phyloP scores from a whole-genome alignment of 2,329 filamentous ascomycete genomes.

The Apiospora aurea region DNA sequence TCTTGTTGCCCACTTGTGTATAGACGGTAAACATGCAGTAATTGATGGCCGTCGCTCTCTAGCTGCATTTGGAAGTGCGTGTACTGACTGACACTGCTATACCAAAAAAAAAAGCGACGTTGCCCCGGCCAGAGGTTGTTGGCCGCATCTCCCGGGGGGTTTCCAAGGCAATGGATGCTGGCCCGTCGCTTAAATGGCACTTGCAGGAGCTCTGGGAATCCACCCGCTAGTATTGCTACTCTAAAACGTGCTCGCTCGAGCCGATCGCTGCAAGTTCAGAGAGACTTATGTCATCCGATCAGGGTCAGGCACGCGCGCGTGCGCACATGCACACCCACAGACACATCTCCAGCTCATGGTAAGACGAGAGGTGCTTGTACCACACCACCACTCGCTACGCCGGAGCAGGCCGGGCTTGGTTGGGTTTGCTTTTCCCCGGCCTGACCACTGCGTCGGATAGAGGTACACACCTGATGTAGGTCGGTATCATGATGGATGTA shows the following conservation, averaged over 20 bases:
- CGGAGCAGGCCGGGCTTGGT: background rate
- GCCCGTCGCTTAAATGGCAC: background rate
- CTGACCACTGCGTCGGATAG: slow-evolving; percentile 5
- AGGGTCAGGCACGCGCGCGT: slow-evolving; percentile 6
- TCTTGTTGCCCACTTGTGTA: background rate
- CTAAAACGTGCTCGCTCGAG: slow-evolving; percentile 20
- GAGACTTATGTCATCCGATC: slow-evolving; percentile 9
- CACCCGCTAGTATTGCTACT: slow-evolving; percentile 12
- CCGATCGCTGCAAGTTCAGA: background rate
- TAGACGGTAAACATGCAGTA: background rate
- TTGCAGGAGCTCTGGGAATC: background rate
- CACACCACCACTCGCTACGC: background rate
- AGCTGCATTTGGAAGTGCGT: background rate
- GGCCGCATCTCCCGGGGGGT: background rate
- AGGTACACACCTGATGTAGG: too few relatives aligned
- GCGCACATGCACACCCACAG: background rate
- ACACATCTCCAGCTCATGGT: background rate
- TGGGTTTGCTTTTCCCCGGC: background rate
- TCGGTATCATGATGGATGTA: background rate
- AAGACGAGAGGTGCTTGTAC: background rate
- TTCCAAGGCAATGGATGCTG: slow-evolving; percentile 13
- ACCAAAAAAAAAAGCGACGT: background rate
- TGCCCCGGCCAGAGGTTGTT: background rate
- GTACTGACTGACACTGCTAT: background rate
- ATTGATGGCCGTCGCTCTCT: background rate